phyloP scores from a whole-genome alignment of 108 stramenopile species.

The Stephanodiscus minutulus region DNA sequence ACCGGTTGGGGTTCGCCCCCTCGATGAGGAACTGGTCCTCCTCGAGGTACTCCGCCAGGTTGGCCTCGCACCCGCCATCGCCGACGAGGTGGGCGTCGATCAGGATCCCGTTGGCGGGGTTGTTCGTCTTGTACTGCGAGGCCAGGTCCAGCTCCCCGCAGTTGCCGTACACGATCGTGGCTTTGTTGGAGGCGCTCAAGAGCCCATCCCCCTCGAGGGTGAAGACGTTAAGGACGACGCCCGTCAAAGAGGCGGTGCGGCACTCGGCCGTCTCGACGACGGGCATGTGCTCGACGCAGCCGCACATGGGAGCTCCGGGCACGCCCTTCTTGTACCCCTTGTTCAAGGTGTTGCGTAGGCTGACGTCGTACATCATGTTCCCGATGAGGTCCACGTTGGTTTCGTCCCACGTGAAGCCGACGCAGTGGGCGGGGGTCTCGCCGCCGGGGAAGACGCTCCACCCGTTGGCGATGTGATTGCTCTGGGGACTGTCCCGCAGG shows the following conservation, averaged over 20 bases:
- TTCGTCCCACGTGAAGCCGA: constrained; percentile 39
- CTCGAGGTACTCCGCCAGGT: constrained; percentile 20
- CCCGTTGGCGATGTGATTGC: constrained; percentile 34
- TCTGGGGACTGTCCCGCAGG: constrained; percentile 23
- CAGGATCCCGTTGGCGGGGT: neutral
- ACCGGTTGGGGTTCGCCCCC: neutral
- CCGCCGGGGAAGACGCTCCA: constrained; percentile 27
- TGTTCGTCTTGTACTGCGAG: constrained; percentile 17
- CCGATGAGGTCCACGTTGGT: constrained; percentile 10
- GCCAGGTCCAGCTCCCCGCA: constrained; percentile 21
- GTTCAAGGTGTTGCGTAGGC: constrained; percentile 22
- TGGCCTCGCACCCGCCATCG: neutral
- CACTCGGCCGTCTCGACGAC: constrained; percentile 21
- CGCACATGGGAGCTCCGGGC: constrained; percentile 55
- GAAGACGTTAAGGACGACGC: neutral
- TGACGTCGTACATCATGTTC: constrained; percentile 29
- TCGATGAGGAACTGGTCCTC: constrained; percentile 24
- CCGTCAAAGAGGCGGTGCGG: constrained; percentile 6
- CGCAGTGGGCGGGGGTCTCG: constrained; percentile 29
- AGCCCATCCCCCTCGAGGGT: constrained; percentile 9
- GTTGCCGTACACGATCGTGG: constrained; percentile 10
- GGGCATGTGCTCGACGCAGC: constrained; percentile 48
- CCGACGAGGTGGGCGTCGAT: constrained; percentile 39
- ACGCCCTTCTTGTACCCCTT: constrained; percentile 43
- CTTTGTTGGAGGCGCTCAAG: constrained; percentile 22